These are phyloP conservation scores for Populus hybrid DNA, from an alignment of 441 rosid genomes.

Conservation along the genomic window DNA sequence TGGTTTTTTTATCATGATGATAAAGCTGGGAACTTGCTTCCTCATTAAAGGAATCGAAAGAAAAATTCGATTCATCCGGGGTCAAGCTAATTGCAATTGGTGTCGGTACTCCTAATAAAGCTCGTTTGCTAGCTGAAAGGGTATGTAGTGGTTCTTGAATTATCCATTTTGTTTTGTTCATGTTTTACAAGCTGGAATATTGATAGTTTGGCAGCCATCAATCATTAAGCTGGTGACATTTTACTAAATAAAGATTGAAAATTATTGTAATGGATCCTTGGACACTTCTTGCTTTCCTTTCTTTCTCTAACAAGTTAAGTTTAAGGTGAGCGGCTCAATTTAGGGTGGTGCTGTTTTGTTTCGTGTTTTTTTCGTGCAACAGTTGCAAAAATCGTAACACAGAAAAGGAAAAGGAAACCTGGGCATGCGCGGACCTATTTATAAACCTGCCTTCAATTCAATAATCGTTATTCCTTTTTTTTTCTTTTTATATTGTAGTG, in stretches of 20 bases:
- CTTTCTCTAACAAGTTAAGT: no score
- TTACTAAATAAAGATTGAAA: no score
- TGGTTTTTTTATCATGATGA: neutral
- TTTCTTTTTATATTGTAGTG: no score
- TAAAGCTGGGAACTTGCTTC: conserved; percentile 81
- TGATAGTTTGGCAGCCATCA: neutral
- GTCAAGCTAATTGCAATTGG: conserved; percentile 80
- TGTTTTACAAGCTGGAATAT: neutral
- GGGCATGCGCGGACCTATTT: no score
- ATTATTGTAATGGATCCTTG: neutral
- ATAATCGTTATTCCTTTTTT: no score
- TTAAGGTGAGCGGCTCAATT: neutral
- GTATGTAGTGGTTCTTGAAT: conserved; percentile 27
- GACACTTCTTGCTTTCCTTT: neutral
- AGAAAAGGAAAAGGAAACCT: no score
- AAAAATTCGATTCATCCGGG: conserved; percentile 70
- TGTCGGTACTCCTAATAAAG: conserved; percentile 77
- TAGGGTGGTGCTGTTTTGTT: neutral
- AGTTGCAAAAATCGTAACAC: neutral
- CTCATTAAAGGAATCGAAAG: conserved; percentile 52
- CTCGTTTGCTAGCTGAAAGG: conserved; percentile 61
- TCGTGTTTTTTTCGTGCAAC: neutral
- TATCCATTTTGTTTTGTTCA: neutral
- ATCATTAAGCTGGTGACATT: neutral
- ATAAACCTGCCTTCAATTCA: no score